Conservation (phyloP, 1,284 basidiomycete species). For the Ganoderma lucidum region DNA sequence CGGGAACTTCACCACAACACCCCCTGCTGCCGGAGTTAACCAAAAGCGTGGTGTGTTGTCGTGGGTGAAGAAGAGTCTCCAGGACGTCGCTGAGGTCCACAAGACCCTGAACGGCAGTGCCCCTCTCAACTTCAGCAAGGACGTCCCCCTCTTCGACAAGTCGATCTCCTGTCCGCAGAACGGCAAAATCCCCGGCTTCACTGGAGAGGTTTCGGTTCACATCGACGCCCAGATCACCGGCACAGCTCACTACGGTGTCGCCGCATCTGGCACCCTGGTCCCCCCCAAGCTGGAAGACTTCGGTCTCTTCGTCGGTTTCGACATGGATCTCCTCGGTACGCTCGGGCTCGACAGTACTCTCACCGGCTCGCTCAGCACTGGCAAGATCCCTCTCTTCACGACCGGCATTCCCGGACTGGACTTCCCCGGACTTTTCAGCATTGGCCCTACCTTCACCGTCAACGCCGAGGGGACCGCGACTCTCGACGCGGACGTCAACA, state of each 20-base stretch:
- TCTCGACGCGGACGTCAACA: slow-evolving; percentile 30
- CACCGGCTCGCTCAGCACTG: slow-evolving; percentile 45
- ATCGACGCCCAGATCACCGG: slow-evolving; percentile 49
- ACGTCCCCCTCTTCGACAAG: slow-evolving; percentile 51
- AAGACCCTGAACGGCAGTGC: slow-evolving; percentile 39
- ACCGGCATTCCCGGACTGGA: slow-evolving; percentile 49
- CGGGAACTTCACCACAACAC: slow-evolving; percentile 41
- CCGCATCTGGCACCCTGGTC: slow-evolving; percentile 46
- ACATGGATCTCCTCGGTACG: slow-evolving; percentile 35
- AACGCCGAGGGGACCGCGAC: slow-evolving; percentile 28
- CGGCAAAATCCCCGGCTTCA: slow-evolving; percentile 34
- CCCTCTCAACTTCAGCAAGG: slow-evolving; percentile 44
- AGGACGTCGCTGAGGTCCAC: slow-evolving; percentile 20
- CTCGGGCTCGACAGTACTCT: slow-evolving; percentile 42
- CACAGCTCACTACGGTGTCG: slow-evolving; percentile 49
- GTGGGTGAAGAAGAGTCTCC: slow-evolving; percentile 20
- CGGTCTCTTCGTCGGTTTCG: slow-evolving; percentile 43
- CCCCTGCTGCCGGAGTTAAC: slow-evolving; percentile 28
- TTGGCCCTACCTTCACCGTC: slow-evolving; percentile 43
- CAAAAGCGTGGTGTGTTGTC: slow-evolving; percentile 23
- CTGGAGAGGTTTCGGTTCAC: slow-evolving; percentile 48
- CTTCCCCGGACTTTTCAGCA: slow-evolving; percentile 47
- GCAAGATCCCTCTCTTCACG: slow-evolving; percentile 45
- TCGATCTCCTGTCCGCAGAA: slow-evolving; percentile 49
- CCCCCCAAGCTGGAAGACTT: slow-evolving; percentile 49